phyloP scores from a whole-genome alignment of 1,284 basidiomycete species.

The Taiwanofungus camphoratus region DNA sequence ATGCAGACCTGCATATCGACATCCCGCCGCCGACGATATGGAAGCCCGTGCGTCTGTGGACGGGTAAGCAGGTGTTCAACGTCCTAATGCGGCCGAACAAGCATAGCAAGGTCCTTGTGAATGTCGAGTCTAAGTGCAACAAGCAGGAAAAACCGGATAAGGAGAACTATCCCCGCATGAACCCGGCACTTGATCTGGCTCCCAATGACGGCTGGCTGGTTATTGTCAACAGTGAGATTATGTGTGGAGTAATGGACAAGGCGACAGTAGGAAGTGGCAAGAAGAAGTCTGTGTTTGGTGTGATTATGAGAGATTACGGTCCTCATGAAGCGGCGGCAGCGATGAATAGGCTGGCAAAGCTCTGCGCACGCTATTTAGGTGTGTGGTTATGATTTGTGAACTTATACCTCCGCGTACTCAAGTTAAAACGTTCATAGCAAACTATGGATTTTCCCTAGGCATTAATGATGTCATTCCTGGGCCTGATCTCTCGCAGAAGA shows the following conservation, averaged over 20 bases:
- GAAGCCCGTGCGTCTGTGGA: constrained; percentile 94
- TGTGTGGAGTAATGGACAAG: constrained; percentile 99
- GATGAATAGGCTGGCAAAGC: constrained; percentile 95
- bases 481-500: constrained; percentile 71
- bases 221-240: constrained; percentile 96
- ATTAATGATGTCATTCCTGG: constrained; percentile 99
- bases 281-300: constrained; percentile 98
- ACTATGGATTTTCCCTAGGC: constrained; percentile 96
- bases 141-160: constrained; percentile 82
- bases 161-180: constrained; percentile 54
- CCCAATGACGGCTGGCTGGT: constrained; percentile 99
- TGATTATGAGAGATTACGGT: constrained; percentile 96
- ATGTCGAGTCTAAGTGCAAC: constrained; percentile 95
- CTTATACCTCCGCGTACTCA: neutral
- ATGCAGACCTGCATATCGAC: constrained; percentile 90
- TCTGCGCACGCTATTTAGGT: constrained; percentile 94
- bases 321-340: constrained; percentile 90
- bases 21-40: constrained; percentile 93
- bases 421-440: constrained; percentile 50
- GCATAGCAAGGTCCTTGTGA: constrained; percentile 79
- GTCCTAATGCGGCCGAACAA: constrained; percentile 95
- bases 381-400: constrained; percentile 22
- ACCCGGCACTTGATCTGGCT: constrained; percentile 76
- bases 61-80: constrained; percentile 97
- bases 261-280: constrained; percentile 97